Conservation (phyloP, 1,139 yeast genomes). For the Blastobotrys indianensis region DNA sequence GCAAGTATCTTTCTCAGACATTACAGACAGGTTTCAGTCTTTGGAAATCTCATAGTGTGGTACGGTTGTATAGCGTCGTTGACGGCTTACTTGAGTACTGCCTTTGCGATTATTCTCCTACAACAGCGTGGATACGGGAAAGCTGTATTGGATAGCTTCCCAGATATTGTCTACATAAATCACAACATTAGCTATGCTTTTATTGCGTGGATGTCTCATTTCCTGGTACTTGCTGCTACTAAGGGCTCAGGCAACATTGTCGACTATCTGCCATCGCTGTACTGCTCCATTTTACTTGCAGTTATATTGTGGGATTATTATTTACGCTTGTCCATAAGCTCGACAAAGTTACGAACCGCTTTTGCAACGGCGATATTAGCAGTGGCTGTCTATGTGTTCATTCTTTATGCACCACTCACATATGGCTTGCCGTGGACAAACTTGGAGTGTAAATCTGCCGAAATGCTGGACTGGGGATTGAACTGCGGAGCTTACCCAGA, state of each 20-base stretch:
- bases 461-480: slow-evolving; percentile 26
- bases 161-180: slow-evolving; percentile 18
- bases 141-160: slow-evolving; percentile 9
- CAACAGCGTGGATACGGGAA: slow-evolving; percentile 20
- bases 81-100: slow-evolving; percentile 16
- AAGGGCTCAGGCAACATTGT: slow-evolving; percentile 14
- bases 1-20: slow-evolving; percentile 46
- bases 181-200: slow-evolving; percentile 26
- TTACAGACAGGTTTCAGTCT: slow-evolving; percentile 43
- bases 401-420: slow-evolving; percentile 22
- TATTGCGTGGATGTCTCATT: slow-evolving; percentile 23
- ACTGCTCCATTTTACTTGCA: slow-evolving; percentile 22
- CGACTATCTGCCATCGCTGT: slow-evolving; percentile 26
- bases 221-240: slow-evolving; percentile 10
- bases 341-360: background rate
- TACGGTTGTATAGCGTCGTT: slow-evolving; percentile 24
- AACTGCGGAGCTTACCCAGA: slow-evolving; percentile 21
- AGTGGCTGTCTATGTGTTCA: slow-evolving; percentile 10
- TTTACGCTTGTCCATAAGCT: background rate
- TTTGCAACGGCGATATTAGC: slow-evolving; percentile 8
- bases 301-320: slow-evolving; percentile 12
- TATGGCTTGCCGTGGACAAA: slow-evolving; percentile 21
- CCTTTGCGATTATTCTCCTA: slow-evolving; percentile 19
- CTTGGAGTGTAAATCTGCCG: slow-evolving; percentile 22
- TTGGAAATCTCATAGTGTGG: slow-evolving; percentile 59